Evolutionary conservation across 768 basidiomycete species (phyloP), one percentile per base, ranked within the genome.

Genomic region (Saitozyma podzolica): DNA sequence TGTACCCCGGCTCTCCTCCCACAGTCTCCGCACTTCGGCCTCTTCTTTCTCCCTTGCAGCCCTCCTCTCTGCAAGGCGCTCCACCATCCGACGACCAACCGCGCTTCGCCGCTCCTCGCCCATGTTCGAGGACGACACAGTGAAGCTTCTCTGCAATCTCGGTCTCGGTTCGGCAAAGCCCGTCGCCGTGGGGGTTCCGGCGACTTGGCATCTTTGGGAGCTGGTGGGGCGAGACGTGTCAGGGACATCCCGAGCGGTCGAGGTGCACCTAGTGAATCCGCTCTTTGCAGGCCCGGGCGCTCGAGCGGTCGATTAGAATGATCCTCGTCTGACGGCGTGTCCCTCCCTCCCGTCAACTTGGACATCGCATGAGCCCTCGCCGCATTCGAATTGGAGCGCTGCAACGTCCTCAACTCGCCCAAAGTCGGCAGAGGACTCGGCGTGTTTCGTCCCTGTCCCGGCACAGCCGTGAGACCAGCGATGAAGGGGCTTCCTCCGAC

Each of bases 301-400:
- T 50, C 52, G 55, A 62, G 61, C 20, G 54, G 43, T 43, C 42
- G 37, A 50, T 50, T 52, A 19, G 48, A 51, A 11, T 57, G 20
- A 55, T 66, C 63, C 8, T 65, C 58, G 10, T 69, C 63, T 17
- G 74, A 53, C 13, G 84, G 82, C 9, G 88, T 85, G 20, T 85
- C 83, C 51, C 85, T 80, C 37, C 87, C 88, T 47, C 90, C 89
- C 0, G 89, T 92, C 59, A 96, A 82, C 76, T 92, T 93, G 65
- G 87, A 86, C 85, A 95, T 86, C 5, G 92, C 92, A 78, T 86
- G 81, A 69, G 86, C 84, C 52, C 88, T 84, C 19, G 89, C 89
- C n/a, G 90, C 83, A 10, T 86, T 90, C 72, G 92, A 94, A 76
- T 94, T 93, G 2, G 93, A 94, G 17, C 93, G 87, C 73, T 90